Evolutionary conservation across 2,329 filamentous ascomycete species (phyloP).

Genomic region (Cladosporium sp.): DNA sequence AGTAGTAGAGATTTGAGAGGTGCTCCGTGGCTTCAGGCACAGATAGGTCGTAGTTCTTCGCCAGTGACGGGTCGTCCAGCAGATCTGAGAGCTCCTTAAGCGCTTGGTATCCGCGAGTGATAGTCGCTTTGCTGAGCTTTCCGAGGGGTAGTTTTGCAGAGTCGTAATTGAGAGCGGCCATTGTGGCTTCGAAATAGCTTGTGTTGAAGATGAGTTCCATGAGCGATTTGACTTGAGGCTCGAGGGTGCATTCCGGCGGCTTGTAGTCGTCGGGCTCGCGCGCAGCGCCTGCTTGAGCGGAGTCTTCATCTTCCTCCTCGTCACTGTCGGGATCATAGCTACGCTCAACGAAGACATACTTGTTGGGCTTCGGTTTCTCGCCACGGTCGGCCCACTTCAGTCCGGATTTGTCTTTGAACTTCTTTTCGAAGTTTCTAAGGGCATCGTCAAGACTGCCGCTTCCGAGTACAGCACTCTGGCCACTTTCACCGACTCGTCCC

Average conservation of each 20-base stretch:
- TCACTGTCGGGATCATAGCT: slow-evolving; percentile 68
- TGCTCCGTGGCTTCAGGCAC: slow-evolving; percentile 49
- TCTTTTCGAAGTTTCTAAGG: slow-evolving; percentile 46
- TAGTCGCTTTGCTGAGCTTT: slow-evolving; percentile 75
- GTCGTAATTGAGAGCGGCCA: slow-evolving; percentile 67
- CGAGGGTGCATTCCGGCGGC: slow-evolving; percentile 53
- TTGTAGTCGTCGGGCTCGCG: slow-evolving; percentile 17
- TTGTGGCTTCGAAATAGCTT: slow-evolving; percentile 63
- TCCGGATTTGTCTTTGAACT: slow-evolving; percentile 56
- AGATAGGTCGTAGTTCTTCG: slow-evolving; percentile 35
- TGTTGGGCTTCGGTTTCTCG: slow-evolving; percentile 54
- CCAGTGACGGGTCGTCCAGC: slow-evolving; percentile 52
- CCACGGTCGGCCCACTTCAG: slow-evolving; percentile 48
- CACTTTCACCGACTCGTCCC: slow-evolving; percentile 66
- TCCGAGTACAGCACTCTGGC: slow-evolving; percentile 42
- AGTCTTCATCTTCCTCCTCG: slow-evolving; percentile 39
- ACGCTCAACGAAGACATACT: slow-evolving; percentile 77
- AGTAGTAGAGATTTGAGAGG: slow-evolving; percentile 75
- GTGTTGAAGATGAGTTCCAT: slow-evolving; percentile 83
- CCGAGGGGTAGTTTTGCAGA: slow-evolving; percentile 74
- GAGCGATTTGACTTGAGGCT: slow-evolving; percentile 59
- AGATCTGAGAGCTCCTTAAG: slow-evolving; percentile 71
- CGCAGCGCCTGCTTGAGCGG: slow-evolving; percentile 22
- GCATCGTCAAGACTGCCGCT: slow-evolving; percentile 37
- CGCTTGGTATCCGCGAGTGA: slow-evolving; percentile 68